These are phyloP conservation scores for Xerocomus spinulosus DNA, from an alignment of 768 basidiomycete species.

Conservation along the genomic window DNA sequence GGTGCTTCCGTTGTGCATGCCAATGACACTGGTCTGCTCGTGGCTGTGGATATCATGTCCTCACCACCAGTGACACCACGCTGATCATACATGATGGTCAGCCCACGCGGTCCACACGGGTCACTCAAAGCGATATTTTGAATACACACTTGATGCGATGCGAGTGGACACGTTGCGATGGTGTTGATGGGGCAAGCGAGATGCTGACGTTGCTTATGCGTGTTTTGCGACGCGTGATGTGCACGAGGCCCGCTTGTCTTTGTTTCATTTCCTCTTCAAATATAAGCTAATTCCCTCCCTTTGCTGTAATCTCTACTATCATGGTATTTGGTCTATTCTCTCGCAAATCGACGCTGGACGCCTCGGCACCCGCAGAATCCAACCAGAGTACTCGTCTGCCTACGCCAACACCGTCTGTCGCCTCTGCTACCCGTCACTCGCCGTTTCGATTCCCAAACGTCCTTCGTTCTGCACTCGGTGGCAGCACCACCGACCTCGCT, in stretches of 20 bases:
- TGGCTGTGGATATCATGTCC: too few relatives aligned
- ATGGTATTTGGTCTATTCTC: slow-evolving; percentile 43
- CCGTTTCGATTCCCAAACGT: slow-evolving; percentile 20
- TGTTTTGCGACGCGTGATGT: slow-evolving; percentile 16
- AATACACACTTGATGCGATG: too few relatives aligned
- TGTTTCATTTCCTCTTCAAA: slow-evolving; percentile 10
- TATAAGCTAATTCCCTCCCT: slow-evolving; percentile 7
- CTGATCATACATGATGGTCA: too few relatives aligned
- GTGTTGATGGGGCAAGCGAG: too few relatives aligned
- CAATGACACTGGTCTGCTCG: too few relatives aligned
- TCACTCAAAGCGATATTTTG: too few relatives aligned
- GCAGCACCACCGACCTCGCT: slow-evolving; percentile 21
- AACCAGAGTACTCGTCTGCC: slow-evolving; percentile 36
- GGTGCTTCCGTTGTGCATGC: too few relatives aligned
- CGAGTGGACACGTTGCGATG: neutral
- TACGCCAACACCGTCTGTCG: slow-evolving; percentile 50
- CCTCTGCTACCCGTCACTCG: slow-evolving; percentile 27
- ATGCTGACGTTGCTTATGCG: slow-evolving; percentile 6
- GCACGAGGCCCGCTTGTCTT: slow-evolving; percentile 15
- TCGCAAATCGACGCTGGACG: slow-evolving; percentile 27
- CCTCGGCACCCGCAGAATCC: slow-evolving; percentile 6
- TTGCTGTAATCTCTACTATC: too few relatives aligned
- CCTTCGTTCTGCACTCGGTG: slow-evolving; percentile 9
- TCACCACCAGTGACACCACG: too few relatives aligned
- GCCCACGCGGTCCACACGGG: too few relatives aligned